phyloP scores from a whole-genome alignment of 176 grass and related monocot genomes.

The Alloteropsis semialata region DNA sequence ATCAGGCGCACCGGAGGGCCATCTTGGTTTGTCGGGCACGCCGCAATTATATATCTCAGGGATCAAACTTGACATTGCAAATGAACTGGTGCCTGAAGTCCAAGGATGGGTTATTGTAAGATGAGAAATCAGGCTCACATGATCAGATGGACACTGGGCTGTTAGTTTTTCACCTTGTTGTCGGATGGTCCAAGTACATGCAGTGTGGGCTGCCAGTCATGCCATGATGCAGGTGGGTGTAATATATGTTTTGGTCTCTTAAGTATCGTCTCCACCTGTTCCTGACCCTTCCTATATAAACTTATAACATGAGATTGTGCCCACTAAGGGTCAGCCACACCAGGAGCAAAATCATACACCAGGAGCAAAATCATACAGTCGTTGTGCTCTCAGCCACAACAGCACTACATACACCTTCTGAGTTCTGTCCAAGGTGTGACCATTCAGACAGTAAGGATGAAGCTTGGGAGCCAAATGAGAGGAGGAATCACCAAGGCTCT shows the following conservation, averaged over 20 bases:
- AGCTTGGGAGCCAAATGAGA: constrained; percentile 31
- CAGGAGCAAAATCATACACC: constrained; percentile 7
- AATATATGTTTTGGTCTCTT: neutral
- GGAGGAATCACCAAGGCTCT: constrained; percentile 40
- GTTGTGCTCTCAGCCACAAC: neutral
- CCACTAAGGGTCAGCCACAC: neutral
- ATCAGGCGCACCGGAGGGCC: neutral
- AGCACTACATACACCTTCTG: neutral
- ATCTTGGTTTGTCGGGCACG: constrained; percentile 10
- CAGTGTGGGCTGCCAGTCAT: constrained; percentile 26
- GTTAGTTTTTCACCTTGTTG: constrained; percentile 35
- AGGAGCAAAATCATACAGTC: constrained; percentile 11
- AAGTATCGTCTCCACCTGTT: constrained; percentile 3
- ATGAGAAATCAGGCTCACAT: constrained; percentile 33
- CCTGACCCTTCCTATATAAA: constrained; percentile 34
- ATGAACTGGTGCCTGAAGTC: neutral
- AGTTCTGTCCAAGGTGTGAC: neutral
- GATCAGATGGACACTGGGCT: constrained; percentile 6
- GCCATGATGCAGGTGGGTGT: constrained; percentile 29
- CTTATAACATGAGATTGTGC: neutral
- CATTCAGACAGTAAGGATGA: constrained; percentile 30
- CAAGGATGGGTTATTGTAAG: constrained; percentile 1
- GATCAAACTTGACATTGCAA: constrained; percentile 4
- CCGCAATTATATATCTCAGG: neutral
- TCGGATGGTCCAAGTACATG: constrained; percentile 40